Conservation (phyloP, 139 green algal genomes). For the Ettlia oleoabundans region DNA sequence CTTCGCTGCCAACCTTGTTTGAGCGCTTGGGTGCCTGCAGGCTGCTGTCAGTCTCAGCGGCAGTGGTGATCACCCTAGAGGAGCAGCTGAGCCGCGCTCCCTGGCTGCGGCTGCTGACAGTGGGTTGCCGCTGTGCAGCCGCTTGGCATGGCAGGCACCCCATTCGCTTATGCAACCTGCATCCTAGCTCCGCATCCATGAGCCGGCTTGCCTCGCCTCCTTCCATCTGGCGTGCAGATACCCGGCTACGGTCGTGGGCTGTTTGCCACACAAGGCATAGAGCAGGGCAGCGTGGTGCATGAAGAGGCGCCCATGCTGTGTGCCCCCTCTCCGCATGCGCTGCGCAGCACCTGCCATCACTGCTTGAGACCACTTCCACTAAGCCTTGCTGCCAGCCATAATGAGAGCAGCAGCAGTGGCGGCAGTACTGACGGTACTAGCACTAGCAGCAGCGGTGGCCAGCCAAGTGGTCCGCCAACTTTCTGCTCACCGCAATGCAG, state of each 20-base stretch:
- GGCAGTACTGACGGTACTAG: not conserved
- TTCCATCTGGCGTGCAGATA: constrained; percentile 9
- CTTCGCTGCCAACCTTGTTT: not conserved
- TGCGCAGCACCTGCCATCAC: constrained; percentile 20
- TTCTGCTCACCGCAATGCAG: constrained; percentile 7
- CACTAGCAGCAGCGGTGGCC: no score
- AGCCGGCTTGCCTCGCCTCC: no score
- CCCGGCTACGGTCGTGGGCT: constrained; percentile 28
- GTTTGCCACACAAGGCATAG: constrained; percentile 25
- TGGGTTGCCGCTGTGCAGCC: not conserved
- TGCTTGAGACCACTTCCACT: constrained; percentile 42
- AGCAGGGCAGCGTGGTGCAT: constrained; percentile 20
- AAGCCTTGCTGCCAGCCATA: no score
- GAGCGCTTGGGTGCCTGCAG: no score
- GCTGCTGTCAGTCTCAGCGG: not conserved
- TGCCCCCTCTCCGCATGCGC: not conserved
- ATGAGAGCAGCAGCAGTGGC: not conserved
- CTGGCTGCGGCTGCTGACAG: constrained; percentile 16
- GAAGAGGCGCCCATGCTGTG: constrained; percentile 27
- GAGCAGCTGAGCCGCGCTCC: constrained; percentile 1
- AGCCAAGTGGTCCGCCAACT: no score
- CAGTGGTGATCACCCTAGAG: not conserved
- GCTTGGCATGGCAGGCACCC: no score
- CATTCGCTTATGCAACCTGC: no score
- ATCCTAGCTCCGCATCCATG: no score